phyloP scores from a whole-genome alignment of 78 protist species.

The Dictyostelium capitatum region DNA sequence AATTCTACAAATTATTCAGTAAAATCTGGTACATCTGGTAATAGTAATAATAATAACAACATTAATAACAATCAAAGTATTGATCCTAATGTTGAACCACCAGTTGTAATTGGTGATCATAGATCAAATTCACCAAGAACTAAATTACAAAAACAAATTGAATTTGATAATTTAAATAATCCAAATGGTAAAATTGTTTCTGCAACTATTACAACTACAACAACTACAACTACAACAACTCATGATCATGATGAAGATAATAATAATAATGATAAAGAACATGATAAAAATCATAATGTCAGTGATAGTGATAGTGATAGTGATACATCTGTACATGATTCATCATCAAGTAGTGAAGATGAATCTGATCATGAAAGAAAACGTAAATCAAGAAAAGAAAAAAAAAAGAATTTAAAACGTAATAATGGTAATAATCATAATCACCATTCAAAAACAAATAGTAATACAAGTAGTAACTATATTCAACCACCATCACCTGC shows the following conservation, averaged over 20 bases:
- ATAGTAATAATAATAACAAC: background rate
- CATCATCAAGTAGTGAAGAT: slow-evolving; percentile 18
- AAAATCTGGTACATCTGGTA: background rate
- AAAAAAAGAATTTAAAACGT: background rate
- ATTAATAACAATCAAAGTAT: background rate
- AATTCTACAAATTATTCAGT: background rate
- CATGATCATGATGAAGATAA: background rate
- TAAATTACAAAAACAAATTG: background rate
- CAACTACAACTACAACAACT: background rate
- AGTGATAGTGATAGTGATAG: background rate
- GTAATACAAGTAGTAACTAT: background rate
- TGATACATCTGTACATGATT: slow-evolving; percentile 3
- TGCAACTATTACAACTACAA: background rate
- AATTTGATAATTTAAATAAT: no score
- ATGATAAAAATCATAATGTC: background rate
- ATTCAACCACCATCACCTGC: background rate
- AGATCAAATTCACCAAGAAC: slow-evolving; percentile 19
- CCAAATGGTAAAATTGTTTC: background rate
- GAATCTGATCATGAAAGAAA: slow-evolving; percentile 11
- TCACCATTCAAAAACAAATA: background rate
- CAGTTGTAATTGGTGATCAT: slow-evolving; percentile 21
- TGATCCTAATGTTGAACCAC: background rate
- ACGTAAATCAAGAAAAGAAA: background rate
- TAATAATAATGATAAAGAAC: background rate
- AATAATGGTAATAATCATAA: background rate